These are phyloP conservation scores for Gaeumannomyces sp. DNA, from an alignment of 2,329 filamentous ascomycete species.

Conservation along the genomic window DNA sequence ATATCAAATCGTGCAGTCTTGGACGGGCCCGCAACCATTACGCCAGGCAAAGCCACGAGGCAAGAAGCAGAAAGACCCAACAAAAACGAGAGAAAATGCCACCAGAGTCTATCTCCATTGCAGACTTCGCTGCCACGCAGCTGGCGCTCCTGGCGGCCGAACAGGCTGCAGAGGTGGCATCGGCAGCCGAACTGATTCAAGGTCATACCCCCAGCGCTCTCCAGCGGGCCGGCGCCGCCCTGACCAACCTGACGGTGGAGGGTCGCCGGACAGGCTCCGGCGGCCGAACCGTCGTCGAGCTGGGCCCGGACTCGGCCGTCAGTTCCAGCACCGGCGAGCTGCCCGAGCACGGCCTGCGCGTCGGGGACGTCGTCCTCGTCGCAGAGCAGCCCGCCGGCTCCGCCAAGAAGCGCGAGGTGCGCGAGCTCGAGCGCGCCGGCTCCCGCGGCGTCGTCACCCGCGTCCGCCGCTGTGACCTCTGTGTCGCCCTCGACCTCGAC, in stretches of 20 bases:
- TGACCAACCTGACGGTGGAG: slow-evolving; percentile 67
- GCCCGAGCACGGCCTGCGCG: slow-evolving; percentile 68
- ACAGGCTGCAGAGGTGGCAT: slow-evolving; percentile 64
- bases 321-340: slow-evolving; percentile 39
- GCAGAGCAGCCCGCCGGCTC: slow-evolving; percentile 68
- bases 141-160: slow-evolving; percentile 65
- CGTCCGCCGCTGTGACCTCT: slow-evolving; percentile 51
- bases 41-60: not conserved
- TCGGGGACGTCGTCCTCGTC: slow-evolving; percentile 72
- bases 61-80: not conserved
- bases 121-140: slow-evolving; percentile 65
- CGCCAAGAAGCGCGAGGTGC: slow-evolving; percentile 66
- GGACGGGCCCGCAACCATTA: not conserved
- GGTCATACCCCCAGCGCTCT: slow-evolving; percentile 63
- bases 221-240: slow-evolving; percentile 70
- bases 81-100: slow-evolving; percentile 25
- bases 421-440: slow-evolving; percentile 62
- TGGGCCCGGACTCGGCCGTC: slow-evolving; percentile 57
- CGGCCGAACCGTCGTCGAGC: slow-evolving; percentile 83
- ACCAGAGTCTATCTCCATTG: slow-evolving; percentile 49
- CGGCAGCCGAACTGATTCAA: slow-evolving; percentile 62
- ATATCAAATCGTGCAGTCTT: no score
- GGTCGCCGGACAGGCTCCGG: slow-evolving; percentile 83
- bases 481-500: slow-evolving; percentile 62
- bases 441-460: slow-evolving; percentile 64